Base-by-base conservation (phyloP, 2,329 filamentous ascomycete genomes). In the Claviceps digitariae region DNA sequence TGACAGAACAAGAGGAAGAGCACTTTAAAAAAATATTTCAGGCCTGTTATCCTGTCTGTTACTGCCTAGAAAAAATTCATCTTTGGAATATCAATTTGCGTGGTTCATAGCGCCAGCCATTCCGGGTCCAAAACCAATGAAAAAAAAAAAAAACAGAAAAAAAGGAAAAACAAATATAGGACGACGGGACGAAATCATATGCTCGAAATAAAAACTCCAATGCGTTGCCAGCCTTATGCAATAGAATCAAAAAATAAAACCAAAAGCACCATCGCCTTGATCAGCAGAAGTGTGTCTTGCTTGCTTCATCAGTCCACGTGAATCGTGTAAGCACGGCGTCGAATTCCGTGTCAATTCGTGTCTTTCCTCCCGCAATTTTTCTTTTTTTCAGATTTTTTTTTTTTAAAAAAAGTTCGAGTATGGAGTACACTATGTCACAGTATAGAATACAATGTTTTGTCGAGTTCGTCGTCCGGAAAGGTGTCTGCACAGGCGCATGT, bases 371-470 rank as follows among this genome's bases (percentile, higher is more conserved):
- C n/a, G n/a, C n/a, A n/a, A n/a, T n/a, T n/a, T n/a, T n/a, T n/a
- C n/a, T n/a, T n/a, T n/a, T n/a, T n/a, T n/a, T n/a, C n/a, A n/a
- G n/a, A n/a, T n/a, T n/a, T n/a, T n/a, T n/a, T n/a, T n/a, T n/a
- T n/a, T n/a, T n/a, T n/a, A 41, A 38, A 48, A 10, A 12, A 27
- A 36, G 25, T 7, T 10, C 21, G 31, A 38, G 23, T 21, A 25
- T 31, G 13, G 23, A 27, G 41, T 38, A 34, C 48, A 17, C 7
- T 38, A 20, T 4, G 15, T 36, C 47, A 29, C 12, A 45, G 21
- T 5, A 27, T 50, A 52, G 34, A 5, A 20, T 52, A 52, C 53
- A 54, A 54, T 8, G 27, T 52, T 54, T 36, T 44, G 8, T 21
- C 41, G 21, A 52, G 21, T 27, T 20, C 23, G 25, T 29, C 23